Evolutionary conservation across 2,329 filamentous ascomycete genomes (phyloP).

Genomic region (Trichoderma atrobrunneum): DNA sequence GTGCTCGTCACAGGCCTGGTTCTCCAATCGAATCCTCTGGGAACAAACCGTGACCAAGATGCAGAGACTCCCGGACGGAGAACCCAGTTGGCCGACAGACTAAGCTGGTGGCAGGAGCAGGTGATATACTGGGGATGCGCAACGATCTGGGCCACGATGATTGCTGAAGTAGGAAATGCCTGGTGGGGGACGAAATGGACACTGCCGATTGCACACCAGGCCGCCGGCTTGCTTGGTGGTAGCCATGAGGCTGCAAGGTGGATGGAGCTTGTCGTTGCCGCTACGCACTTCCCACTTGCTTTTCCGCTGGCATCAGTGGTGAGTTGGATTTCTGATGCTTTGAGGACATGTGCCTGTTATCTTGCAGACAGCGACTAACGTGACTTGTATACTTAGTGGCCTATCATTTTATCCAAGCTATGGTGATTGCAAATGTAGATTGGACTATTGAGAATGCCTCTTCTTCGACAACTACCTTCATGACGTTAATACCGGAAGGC

Average conservation of each 20-base stretch:
- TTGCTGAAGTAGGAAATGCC: slow-evolving; percentile 16
- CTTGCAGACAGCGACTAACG: not conserved
- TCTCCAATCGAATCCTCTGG: slow-evolving; percentile 5
- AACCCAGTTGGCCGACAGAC: not conserved
- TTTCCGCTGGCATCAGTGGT: not conserved
- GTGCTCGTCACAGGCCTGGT: slow-evolving; percentile 11
- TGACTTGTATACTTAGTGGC: not conserved
- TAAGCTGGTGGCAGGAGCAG: not conserved
- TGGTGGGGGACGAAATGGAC: slow-evolving; percentile 17
- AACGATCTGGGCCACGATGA: slow-evolving; percentile 12
- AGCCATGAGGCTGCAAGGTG: not conserved
- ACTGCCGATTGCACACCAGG: not conserved
- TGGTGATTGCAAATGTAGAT: not conserved
- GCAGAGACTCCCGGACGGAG: not conserved
- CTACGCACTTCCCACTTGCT: not conserved
- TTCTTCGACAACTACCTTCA: not conserved
- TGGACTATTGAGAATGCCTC: too few relatives aligned
- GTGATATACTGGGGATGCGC: not conserved
- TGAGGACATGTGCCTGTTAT: not conserved
- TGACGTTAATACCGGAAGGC: not conserved
- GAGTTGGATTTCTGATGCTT: not conserved
- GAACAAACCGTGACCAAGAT: not conserved
- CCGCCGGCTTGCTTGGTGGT: not conserved
- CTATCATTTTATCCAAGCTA: not conserved
- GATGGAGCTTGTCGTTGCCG: slow-evolving; percentile 6